A percentile compares a stretch with the other conserved stretches of the same genome.
phyloP scores from a whole-genome alignment of 208 protist species.

The Leishmania tarentolae region DNA sequence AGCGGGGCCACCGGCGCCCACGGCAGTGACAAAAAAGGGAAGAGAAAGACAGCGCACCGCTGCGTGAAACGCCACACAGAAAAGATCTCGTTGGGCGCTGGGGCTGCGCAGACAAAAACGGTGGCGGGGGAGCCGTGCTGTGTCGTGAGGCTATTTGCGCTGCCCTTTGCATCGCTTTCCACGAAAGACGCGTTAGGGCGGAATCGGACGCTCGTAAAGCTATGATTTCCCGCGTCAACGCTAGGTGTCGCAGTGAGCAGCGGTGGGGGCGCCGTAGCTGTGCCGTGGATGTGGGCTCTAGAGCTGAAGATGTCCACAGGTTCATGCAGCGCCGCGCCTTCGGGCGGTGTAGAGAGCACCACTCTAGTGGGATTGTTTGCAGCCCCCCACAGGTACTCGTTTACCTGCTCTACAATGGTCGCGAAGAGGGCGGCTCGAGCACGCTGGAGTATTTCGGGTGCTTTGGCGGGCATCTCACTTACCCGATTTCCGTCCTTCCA shows the following conservation, averaged over 20 bases:
- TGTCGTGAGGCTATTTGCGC: neutral
- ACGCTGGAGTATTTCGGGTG: constrained; percentile 32
- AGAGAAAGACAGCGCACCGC: constrained; percentile 61
- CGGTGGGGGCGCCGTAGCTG: neutral
- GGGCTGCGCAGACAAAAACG: constrained; percentile 61
- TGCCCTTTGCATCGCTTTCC: constrained; percentile 19
- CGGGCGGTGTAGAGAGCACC: neutral
- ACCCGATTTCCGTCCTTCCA: constrained; percentile 47
- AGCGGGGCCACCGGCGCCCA: constrained; percentile 52
- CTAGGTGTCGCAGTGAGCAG: neutral
- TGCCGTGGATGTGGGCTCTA: neutral
- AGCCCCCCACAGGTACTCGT: constrained; percentile 34
- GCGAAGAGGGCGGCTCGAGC: constrained; percentile 47
- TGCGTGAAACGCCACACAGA: constrained; percentile 35
- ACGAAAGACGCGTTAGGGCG: constrained; percentile 16
- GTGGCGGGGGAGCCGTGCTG: constrained; percentile 34
- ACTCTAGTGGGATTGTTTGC: constrained; percentile 15
- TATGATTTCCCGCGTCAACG: constrained; percentile 20
- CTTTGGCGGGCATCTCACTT: constrained; percentile 20
- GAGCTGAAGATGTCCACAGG: constrained; percentile 23
- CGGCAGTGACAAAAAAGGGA: constrained; percentile 77
- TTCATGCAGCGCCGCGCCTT: constrained; percentile 1
- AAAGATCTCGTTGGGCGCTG: constrained; percentile 58
- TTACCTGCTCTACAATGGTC: constrained; percentile 41
- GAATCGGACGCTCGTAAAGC: constrained; percentile 22